Base-by-base conservation (phyloP, 2,329 filamentous ascomycete species). In the Thielaviopsis populi region DNA sequence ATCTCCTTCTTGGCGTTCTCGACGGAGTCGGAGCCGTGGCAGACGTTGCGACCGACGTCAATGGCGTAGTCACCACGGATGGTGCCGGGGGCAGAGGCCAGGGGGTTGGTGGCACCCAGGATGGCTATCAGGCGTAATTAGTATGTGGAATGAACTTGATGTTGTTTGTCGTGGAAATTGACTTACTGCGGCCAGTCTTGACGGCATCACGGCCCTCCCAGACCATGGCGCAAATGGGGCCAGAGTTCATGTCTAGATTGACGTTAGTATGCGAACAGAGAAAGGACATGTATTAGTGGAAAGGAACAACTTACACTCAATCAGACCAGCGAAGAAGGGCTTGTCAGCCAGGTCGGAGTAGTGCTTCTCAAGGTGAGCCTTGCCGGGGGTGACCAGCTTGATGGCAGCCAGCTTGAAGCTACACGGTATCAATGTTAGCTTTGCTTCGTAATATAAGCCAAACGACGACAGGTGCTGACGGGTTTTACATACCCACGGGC, bases 1-100 rank as follows among this genome's bases (percentile, higher is more conserved):
- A 99, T 99, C 84, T 99, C 94, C 89, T 97, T 96, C 88, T 97
- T 85, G 79, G 94, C 94, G 82, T 85, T 96, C 86, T 99, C 94
- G 79, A 99, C 92, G 76, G 83, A 86, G 84, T 99, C 94, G 78
- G 91, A 96, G 76, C 94, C 94, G 86, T 99, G 94, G 89, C 92
- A 97, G 81, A 97, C 91, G 83, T 99, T 99, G 78, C 92, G 90
- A 80, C 94, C 94, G 75, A 78, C 75, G 67, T 79, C 84, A 72
- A 92, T 88, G 77, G 88, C 88, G 77, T 77, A 91, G 82, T 92
- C 88, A 78, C 91, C 92, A 81, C 94, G 92, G 84, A 99, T 99
- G 81, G 94, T 99, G 76, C 94, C 94, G 69, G 94, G 94, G 73
- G 87, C 85, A 65, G 92, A 97, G 75, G 87, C 89, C 70, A 94